Evolutionary conservation across 2,329 filamentous ascomycete species (phyloP), one percentile per base, ranked within the genome.

Genomic region (Ramularia endophylla): DNA sequence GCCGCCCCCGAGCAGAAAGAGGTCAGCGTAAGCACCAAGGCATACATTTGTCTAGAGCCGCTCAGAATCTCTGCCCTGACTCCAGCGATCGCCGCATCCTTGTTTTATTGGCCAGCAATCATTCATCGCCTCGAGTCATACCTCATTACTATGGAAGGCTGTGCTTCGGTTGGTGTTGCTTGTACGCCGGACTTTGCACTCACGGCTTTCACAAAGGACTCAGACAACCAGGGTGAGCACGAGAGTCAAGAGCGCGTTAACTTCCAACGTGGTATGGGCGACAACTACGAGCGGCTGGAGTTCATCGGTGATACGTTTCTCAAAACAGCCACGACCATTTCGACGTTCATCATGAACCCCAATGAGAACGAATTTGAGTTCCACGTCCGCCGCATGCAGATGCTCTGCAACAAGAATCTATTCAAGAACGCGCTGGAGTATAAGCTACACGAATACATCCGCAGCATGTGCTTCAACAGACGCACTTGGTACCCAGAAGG

Each of bases 281-380:
- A 82, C 28, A 97, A 97, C 54, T 98, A 98, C 56, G 92, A 98
- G 62, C 78, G 92, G 9, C 73, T 97, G 0, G 92, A 98, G 57
- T 94, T 95, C 45, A 73, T 97, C 2, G 92, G 92, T 0, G 92
- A 98, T 61, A 85, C 83, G 25, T 95, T 95, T 56, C 72, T 98
- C 44, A 98, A 98, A 65, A 90, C 95, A 81, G 87, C 86, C 8
- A 95, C 90, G 0, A 90, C 89, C 0, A 88, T 98, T 39, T 81
- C 88, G 0, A 71, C 94, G 0, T 97, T 85, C 59, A 83, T 83
- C 1, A 74, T 80, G 19, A 80, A 85, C 15, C 87, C 87, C 0
- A 77, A 85, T 35, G 79, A 84, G 47, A 80, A 87, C 50, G 92
- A 98, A 58, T 94, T 82, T 36, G 80, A 86, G 41, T 92, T 86